Percentiles rank a stretch among this genome's conserved stretches.
These are phyloP conservation scores for Clonostachys chloroleuca DNA, from an alignment of 2,329 filamentous ascomycete species.

Conservation along the genomic window DNA sequence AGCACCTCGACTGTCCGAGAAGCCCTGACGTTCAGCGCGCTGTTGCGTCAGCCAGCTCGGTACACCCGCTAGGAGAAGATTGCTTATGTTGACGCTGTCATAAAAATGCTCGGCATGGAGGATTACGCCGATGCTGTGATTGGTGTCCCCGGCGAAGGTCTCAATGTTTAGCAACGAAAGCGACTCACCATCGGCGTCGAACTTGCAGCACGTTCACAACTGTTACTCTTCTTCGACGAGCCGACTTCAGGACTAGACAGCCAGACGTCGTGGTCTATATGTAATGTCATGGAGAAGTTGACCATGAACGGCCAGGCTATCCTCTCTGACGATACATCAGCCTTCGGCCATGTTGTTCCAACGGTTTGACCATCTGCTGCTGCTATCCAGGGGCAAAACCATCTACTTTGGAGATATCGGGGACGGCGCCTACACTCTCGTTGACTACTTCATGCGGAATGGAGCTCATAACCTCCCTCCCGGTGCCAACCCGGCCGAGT, in stretches of 20 bases:
- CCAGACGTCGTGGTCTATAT: constrained; percentile 89
- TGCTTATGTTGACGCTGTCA: too few relatives aligned
- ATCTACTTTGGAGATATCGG: constrained; percentile 83
- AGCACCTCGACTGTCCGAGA: too few relatives aligned
- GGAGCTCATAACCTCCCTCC: constrained; percentile 49
- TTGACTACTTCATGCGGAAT: constrained; percentile 54
- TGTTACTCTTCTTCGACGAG: constrained; percentile 90
- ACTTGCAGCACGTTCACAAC: constrained; percentile 82
- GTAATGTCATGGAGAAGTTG: constrained; percentile 82
- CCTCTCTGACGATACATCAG: constrained; percentile 95
- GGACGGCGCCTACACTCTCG: constrained; percentile 43
- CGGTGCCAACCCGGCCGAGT: constrained; percentile 65
- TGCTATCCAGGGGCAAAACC: constrained; percentile 69
- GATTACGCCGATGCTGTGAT: too few relatives aligned
- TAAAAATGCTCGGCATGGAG: too few relatives aligned
- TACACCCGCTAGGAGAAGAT: too few relatives aligned
- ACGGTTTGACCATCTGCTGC: constrained; percentile 77
- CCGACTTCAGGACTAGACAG: constrained; percentile 85
- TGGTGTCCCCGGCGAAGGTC: too few relatives aligned
- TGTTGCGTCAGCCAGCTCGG: too few relatives aligned
- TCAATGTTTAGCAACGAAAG: constrained; percentile 49
- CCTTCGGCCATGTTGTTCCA: constrained; percentile 92
- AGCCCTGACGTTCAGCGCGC: too few relatives aligned
- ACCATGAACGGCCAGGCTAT: constrained; percentile 87
- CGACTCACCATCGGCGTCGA: constrained; percentile 95